Percentiles rank a stretch among this genome's conserved stretches.
phyloP scores from a whole-genome alignment of 2,329 filamentous ascomycete genomes.

The Didymella arachidicola region DNA sequence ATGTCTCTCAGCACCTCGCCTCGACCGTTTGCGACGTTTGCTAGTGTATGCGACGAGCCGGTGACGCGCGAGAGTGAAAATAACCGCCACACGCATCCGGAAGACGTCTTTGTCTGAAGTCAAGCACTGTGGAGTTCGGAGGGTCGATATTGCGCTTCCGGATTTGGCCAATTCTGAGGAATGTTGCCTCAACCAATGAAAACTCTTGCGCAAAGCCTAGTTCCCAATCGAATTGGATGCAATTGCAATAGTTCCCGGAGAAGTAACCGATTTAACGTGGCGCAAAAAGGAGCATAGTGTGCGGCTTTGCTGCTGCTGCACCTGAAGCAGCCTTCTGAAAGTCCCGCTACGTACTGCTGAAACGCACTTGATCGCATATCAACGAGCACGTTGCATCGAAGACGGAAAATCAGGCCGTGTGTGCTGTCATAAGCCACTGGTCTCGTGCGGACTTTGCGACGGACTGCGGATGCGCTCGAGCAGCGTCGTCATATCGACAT shows the following conservation, averaged over 20 bases:
- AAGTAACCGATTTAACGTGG: conserved; percentile 2
- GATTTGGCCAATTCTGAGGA: conserved; percentile 18
- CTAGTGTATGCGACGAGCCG: conserved; percentile 7
- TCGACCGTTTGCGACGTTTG: conserved; percentile 19
- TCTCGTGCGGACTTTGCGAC: conserved; percentile 3
- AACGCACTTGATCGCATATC: conserved; percentile 8
- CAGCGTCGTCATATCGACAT: conserved; percentile 8
- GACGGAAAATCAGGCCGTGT: background rate
- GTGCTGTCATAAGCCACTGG: conserved; percentile 10
- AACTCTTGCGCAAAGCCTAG: conserved; percentile 12
- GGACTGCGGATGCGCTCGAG: conserved; percentile 2
- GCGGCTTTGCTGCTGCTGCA: conserved; percentile 10
- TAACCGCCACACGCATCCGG: conserved; percentile 17
- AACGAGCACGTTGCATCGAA: conserved; percentile 13
- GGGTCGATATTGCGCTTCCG: conserved; percentile 20
- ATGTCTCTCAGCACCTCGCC: conserved; percentile 8
- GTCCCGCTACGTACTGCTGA: conserved; percentile 19
- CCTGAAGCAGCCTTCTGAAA: conserved; percentile 11
- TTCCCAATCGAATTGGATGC: conserved; percentile 1
- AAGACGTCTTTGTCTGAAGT: conserved; percentile 18
- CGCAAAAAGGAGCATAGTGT: conserved; percentile 5
- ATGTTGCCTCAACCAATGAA: conserved; percentile 17
- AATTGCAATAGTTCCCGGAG: conserved; percentile 9
- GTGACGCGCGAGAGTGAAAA: conserved; percentile 12
- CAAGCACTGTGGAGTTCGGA: conserved; percentile 11